Evolutionary conservation across 2,329 filamentous ascomycete species (phyloP), one percentile per base, ranked within the genome.

Genomic region (Hysterium pulicare): DNA sequence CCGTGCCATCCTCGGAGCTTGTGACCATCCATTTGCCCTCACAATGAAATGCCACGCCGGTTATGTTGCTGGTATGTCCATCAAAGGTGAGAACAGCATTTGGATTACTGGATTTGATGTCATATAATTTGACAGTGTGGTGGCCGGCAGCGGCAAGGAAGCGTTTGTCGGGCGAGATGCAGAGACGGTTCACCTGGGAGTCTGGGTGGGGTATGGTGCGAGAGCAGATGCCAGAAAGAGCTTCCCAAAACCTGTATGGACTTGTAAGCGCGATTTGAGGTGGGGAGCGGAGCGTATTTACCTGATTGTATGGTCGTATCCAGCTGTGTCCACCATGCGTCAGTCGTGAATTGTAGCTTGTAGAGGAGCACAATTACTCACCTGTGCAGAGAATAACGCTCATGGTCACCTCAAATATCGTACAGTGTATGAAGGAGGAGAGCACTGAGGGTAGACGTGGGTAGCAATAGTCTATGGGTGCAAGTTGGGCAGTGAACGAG

Each of bases 11-110:
- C 69, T 98, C 93, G 35, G 88, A 95, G 67, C 87, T 94, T 8
- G 93, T 98, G 15, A 97, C 93, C 87, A 98, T 96, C 93, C 93
- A 98, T 72, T 98, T 98, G 9, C 91, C 90, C 69, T 98, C 93
- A 66, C 91, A 97, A 68, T 98, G 93, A 66, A 98, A 98, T 9
- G 90, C 90, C 35, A 98, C 87, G 33, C 93, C 93, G 0, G 93
- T 98, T 63, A 98, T 85, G 61, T 98, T 98, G 53, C 84, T 89
- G 10, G 88, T 93, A 71, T 98, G 93, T 32, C 93, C 93, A 64
- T 97, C 91, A 59, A 98, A 97, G 16, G 86, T 90, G 59, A 97
- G 81, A 19, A 97, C 78, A 1, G 93, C 86, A 53, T 91, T 93
- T 2, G 93, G 90, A 59, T 97, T 97, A n/a, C 89, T 91, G 13